These are phyloP conservation scores for Dioscorea zingiberensis DNA, from an alignment of 106 monocot species.

Conservation along the genomic window DNA sequence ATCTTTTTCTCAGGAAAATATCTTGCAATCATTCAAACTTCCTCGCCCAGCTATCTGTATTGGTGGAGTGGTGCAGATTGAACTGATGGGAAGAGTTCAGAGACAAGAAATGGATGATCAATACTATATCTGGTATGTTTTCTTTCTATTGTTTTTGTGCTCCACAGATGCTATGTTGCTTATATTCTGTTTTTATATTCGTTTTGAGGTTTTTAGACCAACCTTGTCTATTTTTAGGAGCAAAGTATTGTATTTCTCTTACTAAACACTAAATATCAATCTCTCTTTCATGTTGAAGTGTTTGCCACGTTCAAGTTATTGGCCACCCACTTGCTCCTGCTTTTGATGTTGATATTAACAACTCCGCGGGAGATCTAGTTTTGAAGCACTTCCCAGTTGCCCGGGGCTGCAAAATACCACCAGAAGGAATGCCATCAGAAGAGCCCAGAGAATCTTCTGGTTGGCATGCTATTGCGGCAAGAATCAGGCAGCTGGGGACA, in stretches of 20 bases:
- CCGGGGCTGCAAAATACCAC: neutral
- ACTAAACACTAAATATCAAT: neutral
- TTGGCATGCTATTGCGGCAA: slow-evolving; percentile 8
- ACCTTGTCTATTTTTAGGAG: neutral
- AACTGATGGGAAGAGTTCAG: slow-evolving; percentile 82
- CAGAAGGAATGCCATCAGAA: neutral
- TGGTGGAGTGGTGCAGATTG: slow-evolving; percentile 76
- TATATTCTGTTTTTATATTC: neutral
- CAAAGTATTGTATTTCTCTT: neutral
- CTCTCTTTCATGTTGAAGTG: slow-evolving; percentile 7
- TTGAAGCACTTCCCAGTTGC: slow-evolving; percentile 25
- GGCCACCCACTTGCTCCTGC: slow-evolving; percentile 28
- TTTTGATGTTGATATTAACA: slow-evolving; percentile 16
- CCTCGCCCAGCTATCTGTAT: slow-evolving; percentile 75
- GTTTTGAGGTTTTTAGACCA: neutral
- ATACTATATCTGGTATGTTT: slow-evolving; percentile 64
- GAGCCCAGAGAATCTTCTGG: slow-evolving; percentile 1
- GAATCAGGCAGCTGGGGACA: slow-evolving; percentile 11
- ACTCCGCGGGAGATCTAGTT: neutral
- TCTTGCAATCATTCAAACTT: slow-evolving; percentile 74
- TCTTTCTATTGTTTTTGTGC: too few relatives aligned
- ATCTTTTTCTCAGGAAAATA: slow-evolving; percentile 41
- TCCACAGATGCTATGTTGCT: too few relatives aligned
- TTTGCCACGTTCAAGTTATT: slow-evolving; percentile 38
- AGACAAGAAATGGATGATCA: slow-evolving; percentile 47